Evolutionary conservation across 176 grass and related monocot species (phyloP).

Genomic region (Lolium multiflorum): DNA sequence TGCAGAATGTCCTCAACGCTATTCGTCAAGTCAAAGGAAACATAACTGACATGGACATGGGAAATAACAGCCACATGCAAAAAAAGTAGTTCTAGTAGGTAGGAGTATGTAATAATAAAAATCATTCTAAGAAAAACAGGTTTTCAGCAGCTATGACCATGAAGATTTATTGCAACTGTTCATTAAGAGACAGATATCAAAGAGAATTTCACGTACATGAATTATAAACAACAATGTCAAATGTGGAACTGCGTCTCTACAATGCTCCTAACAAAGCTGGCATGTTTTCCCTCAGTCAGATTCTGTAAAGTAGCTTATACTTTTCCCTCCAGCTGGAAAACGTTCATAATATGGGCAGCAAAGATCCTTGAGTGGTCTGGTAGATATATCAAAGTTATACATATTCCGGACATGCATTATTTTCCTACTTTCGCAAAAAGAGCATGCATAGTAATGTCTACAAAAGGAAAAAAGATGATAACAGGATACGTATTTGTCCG

Average conservation of each 20-base stretch:
- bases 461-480: conserved; percentile 64
- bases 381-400: conserved; percentile 10
- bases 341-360: neutral
- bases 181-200: neutral
- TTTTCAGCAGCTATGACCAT: neutral
- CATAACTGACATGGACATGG: conserved; percentile 31
- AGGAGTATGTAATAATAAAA: neutral
- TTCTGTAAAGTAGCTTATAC: conserved; percentile 4
- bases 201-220: conserved; percentile 3
- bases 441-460: conserved; percentile 1
- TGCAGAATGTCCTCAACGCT: conserved; percentile 96
- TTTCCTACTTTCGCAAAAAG: neutral
- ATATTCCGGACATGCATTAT: conserved; percentile 4
- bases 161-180: conserved; percentile 10
- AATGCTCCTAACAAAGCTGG: neutral
- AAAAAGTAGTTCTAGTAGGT: conserved; percentile 28
- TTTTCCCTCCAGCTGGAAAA: conserved; percentile 17
- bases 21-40: conserved; percentile 65
- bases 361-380: conserved; percentile 25
- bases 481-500: conserved; percentile 95
- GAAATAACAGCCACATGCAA: conserved; percentile 10
- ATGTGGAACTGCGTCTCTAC: neutral
- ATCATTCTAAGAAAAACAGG: neutral
- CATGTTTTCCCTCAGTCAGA: conserved; percentile 23
- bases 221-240: conserved; percentile 6